phyloP scores from a whole-genome alignment of 164 flowering plant species.

The Echeveria elegans region DNA sequence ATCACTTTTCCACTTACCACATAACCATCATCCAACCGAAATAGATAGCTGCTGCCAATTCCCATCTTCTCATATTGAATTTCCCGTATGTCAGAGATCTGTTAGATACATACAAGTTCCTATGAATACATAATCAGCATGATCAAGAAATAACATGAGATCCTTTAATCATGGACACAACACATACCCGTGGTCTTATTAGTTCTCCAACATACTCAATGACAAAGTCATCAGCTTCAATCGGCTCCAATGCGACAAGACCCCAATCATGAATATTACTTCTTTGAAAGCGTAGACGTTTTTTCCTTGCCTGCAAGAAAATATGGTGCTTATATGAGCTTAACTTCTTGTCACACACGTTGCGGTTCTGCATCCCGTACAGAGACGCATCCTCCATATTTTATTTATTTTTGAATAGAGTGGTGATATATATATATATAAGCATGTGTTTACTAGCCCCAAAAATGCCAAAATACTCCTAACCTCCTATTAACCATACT shows the following conservation, averaged over 20 bases:
- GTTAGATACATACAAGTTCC: slow-evolving; percentile 10
- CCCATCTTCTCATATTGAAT: slow-evolving; percentile 92
- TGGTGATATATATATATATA: no score
- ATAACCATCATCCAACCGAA: slow-evolving; percentile 95
- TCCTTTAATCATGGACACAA: background rate
- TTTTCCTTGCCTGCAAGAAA: slow-evolving; percentile 79
- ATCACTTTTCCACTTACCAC: slow-evolving; percentile 52
- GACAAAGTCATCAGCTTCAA: slow-evolving; percentile 97
- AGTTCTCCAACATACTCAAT: slow-evolving; percentile 98
- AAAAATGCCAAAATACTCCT: no score
- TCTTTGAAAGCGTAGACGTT: slow-evolving; percentile 79
- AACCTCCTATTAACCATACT: no score
- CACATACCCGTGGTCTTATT: slow-evolving; percentile 70
- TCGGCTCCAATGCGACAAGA: slow-evolving; percentile 85
- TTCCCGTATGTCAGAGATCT: slow-evolving; percentile 98
- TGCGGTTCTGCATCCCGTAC: no score
- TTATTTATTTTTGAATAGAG: no score
- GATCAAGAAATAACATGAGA: background rate
- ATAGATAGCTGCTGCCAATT: slow-evolving; percentile 98
- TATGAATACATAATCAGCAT: background rate
- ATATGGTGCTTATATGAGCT: slow-evolving; percentile 6
- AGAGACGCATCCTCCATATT: no score
- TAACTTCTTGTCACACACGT: background rate
- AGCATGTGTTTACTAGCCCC: no score
- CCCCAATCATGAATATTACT: slow-evolving; percentile 99